Base-by-base conservation (phyloP, 305 asterid species). In the Plantago coronopus region DNA sequence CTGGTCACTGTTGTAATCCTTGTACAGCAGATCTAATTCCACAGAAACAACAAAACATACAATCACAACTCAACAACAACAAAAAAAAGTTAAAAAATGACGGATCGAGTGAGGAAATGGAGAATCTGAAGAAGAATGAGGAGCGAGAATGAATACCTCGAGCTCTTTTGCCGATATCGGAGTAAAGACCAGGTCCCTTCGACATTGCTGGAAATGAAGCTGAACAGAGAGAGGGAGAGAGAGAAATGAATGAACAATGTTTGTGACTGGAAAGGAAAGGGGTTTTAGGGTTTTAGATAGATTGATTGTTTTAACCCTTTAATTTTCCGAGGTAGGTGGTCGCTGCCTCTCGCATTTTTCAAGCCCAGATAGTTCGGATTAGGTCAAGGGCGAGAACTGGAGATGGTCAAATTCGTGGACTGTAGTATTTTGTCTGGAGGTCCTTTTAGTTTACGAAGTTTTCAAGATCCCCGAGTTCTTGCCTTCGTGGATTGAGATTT, bases 111-210 rank as follows among this genome's bases (percentile, higher is more conserved):
- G 25, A 48, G 18, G 15, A 13, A 34, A 56, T 31, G 7, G 17
- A 22, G 4, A 2, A 8, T 9, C 0, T 10, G 15, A 34, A 17
- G 10, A 55, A 46, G 57, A 2, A 34, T 23, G 38, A 20, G 13
- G 15, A 5, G 20, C 14, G 43, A 60, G 48, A 58, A 42, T 15
- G 47, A 19, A 18, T 22, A 88, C 96, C 96, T 77, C 91, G 69
- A 59, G 95, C 82, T 66, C 66, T 81, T 66, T 81, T 85, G 76
- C 96, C 96, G 42, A 88, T 88, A 17, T 85, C 91, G 22, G 91
- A 18, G 89, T 88, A 88, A 9, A 88, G 78, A 40, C 96, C 96
- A 48, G 96, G 96, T 66, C 95, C 93, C 76, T 81, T 88, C 62
- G 76, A 84, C 96, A 85, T 88, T 14, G 15, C 69, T 45, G 25